A percentile compares a stretch with the other conserved stretches of the same genome.
Evolutionary conservation across 2,329 filamentous ascomycete species (phyloP).

Genomic region (Exophiala phaeomuriformis): DNA sequence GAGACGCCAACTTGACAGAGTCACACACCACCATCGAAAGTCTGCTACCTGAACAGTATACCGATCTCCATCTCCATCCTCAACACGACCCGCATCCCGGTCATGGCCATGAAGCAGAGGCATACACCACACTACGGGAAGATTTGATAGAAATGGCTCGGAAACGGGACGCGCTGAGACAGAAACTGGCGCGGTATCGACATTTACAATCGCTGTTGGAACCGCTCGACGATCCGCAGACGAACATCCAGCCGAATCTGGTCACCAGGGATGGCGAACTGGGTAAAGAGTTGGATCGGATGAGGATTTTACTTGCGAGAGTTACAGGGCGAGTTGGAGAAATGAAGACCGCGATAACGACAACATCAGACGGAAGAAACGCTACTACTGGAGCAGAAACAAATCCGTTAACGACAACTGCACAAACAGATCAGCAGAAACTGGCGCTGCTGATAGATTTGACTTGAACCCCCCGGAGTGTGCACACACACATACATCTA

Average conservation of each 20-base stretch:
- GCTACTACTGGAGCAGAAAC: not conserved
- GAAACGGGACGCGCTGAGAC: slow-evolving; percentile 40
- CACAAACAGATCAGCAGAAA: slow-evolving; percentile 27
- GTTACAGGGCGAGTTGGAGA: slow-evolving; percentile 36
- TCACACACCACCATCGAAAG: slow-evolving; percentile 1
- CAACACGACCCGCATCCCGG: not conserved
- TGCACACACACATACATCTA: not conserved
- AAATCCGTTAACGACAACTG: slow-evolving; percentile 4
- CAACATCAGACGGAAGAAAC: slow-evolving; percentile 7
- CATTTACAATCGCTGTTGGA: slow-evolving; percentile 42
- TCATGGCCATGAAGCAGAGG: not conserved
- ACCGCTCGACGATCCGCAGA: slow-evolving; percentile 44
- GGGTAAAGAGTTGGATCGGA: slow-evolving; percentile 44
- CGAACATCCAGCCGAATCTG: slow-evolving; percentile 49
- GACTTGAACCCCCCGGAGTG: slow-evolving; percentile 27
- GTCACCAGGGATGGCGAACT: slow-evolving; percentile 47
- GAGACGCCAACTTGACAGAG: slow-evolving; percentile 16
- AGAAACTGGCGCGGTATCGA: slow-evolving; percentile 42
- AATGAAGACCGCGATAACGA: slow-evolving; percentile 12
- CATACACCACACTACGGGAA: slow-evolving; percentile 37
- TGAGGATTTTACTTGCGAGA: slow-evolving; percentile 41
- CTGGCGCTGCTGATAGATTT: slow-evolving; percentile 36
- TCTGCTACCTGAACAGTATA: slow-evolving; percentile 12
- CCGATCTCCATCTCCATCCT: slow-evolving; percentile 7
- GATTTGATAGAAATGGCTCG: slow-evolving; percentile 42